These are phyloP conservation scores for Peronospora belbahrii DNA, from an alignment of 352 stramenopile species.

Conservation along the genomic window DNA sequence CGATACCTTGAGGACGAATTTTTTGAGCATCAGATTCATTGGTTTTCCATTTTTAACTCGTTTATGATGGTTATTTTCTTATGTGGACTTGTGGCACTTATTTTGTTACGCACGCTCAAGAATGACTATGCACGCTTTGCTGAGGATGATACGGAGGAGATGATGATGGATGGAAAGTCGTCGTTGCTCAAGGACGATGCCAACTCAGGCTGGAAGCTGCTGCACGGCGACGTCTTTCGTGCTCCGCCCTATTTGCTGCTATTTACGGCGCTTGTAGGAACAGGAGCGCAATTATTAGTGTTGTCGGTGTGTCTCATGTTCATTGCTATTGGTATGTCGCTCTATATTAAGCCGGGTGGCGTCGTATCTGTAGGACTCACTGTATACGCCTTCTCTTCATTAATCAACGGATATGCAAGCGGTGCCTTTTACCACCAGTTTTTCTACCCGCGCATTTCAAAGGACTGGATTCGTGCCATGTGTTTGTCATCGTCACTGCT, in stretches of 20 bases:
- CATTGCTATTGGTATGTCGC: conserved; percentile 90
- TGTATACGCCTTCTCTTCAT: conserved; percentile 91
- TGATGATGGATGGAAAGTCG: conserved; percentile 80
- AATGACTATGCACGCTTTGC: conserved; percentile 92
- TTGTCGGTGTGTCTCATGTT: conserved; percentile 92
- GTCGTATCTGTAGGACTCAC: conserved; percentile 92
- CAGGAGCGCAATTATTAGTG: conserved; percentile 92
- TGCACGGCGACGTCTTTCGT: conserved; percentile 94
- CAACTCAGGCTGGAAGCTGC: conserved; percentile 93
- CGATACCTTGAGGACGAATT: conserved; percentile 98
- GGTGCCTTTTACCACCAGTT: conserved; percentile 88
- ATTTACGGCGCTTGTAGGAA: conserved; percentile 94
- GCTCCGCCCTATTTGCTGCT: conserved; percentile 88
- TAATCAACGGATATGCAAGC: conserved; percentile 85
- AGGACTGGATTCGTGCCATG: conserved; percentile 88
- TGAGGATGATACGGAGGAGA: conserved; percentile 78
- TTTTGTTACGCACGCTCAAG: conserved; percentile 89
- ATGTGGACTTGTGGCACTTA: conserved; percentile 90
- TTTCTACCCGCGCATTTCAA: conserved; percentile 87
- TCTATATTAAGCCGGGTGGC: conserved; percentile 96
- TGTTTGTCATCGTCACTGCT: conserved; percentile 70
- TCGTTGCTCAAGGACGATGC: conserved; percentile 74
- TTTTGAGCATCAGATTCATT: conserved; percentile 99
- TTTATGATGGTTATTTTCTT: conserved; percentile 98
- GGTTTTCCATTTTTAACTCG: conserved; percentile 96